Evolutionary conservation across 1,139 yeast genomes (phyloP).

Genomic region (Kazachstania sp.): DNA sequence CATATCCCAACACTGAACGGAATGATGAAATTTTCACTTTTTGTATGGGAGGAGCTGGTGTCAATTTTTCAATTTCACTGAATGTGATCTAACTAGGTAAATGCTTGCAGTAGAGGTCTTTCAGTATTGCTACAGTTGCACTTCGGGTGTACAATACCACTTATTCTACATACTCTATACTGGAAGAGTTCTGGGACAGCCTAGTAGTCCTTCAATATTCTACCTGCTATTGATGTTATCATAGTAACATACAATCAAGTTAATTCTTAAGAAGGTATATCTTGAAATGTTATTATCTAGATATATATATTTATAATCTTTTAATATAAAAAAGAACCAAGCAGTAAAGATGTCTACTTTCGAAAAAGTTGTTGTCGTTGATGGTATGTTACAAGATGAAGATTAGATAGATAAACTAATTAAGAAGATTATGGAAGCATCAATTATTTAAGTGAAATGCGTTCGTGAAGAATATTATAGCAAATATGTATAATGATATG

Average conservation of each 20-base stretch:
- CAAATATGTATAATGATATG: neutral
- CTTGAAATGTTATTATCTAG: neutral
- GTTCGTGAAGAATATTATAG: neutral
- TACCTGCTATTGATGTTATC: neutral
- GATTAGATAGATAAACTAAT: neutral
- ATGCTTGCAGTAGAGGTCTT: too few species aligned
- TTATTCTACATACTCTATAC: neutral
- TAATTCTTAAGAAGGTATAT: neutral
- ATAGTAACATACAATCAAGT: neutral
- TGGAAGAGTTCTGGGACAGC: neutral
- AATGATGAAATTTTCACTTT: too few species aligned
- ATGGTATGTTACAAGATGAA: constrained; percentile 45
- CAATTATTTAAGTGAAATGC: neutral
- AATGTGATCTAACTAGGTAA: too few species aligned
- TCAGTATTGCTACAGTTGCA: too few species aligned
- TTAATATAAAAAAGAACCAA: constrained; percentile 12
- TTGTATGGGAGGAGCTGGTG: too few species aligned
- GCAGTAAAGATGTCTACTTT: constrained; percentile 65
- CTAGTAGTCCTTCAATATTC: neutral
- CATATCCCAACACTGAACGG: too few species aligned
- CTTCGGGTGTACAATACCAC: too few species aligned
- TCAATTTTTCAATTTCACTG: too few species aligned
- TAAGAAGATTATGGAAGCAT: neutral
- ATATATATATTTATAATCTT: neutral
- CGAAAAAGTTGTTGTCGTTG: constrained; percentile 96